Percentiles rank a stretch among this genome's conserved stretches.
Conservation (phyloP, 2,329 filamentous ascomycete species). For the Arthroderma sp. region DNA sequence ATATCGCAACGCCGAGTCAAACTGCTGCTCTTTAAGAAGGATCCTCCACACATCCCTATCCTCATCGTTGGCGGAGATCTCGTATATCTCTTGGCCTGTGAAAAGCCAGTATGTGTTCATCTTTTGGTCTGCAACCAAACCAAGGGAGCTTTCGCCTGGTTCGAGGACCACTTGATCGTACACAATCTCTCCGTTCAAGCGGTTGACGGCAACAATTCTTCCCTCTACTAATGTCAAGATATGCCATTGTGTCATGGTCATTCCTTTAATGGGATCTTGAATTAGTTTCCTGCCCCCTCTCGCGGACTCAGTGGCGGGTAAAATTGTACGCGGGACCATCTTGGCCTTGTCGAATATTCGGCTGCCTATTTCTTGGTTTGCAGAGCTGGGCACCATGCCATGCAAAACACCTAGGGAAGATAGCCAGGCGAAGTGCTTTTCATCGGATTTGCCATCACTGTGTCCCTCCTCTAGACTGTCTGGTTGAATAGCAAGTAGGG, state of each 20-base stretch:
- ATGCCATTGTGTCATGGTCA: slow-evolving; percentile 88
- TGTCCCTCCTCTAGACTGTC: slow-evolving; percentile 54
- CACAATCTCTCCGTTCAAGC: slow-evolving; percentile 71
- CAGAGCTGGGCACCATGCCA: slow-evolving; percentile 58
- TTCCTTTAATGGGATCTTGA: slow-evolving; percentile 62
- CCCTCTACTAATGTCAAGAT: slow-evolving; percentile 72
- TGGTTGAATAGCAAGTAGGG: slow-evolving; percentile 63
- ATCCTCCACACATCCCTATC: slow-evolving; percentile 91
- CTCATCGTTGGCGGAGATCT: slow-evolving; percentile 82
- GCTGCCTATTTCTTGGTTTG: slow-evolving; percentile 54
- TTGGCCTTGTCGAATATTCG: slow-evolving; percentile 69
- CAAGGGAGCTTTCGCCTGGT: slow-evolving; percentile 65
- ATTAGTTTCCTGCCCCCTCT: slow-evolving; percentile 53
- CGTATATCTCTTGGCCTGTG: slow-evolving; percentile 79
- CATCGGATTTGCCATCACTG: slow-evolving; percentile 36
- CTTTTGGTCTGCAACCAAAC: slow-evolving; percentile 75
- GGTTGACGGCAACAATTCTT: slow-evolving; percentile 71
- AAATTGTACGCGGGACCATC: slow-evolving; percentile 59
- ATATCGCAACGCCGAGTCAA: slow-evolving; percentile 76
- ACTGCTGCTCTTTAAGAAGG: slow-evolving; percentile 74
- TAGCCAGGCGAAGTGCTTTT: slow-evolving; percentile 71
- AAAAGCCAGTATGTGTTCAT: slow-evolving; percentile 98
- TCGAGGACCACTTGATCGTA: slow-evolving; percentile 82
- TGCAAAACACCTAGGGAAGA: slow-evolving; percentile 77
- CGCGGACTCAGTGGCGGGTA: slow-evolving; percentile 55